These are phyloP conservation scores for Gnetum montanum DNA, from an alignment of 75 land plant genomes.

Conservation along the genomic window DNA sequence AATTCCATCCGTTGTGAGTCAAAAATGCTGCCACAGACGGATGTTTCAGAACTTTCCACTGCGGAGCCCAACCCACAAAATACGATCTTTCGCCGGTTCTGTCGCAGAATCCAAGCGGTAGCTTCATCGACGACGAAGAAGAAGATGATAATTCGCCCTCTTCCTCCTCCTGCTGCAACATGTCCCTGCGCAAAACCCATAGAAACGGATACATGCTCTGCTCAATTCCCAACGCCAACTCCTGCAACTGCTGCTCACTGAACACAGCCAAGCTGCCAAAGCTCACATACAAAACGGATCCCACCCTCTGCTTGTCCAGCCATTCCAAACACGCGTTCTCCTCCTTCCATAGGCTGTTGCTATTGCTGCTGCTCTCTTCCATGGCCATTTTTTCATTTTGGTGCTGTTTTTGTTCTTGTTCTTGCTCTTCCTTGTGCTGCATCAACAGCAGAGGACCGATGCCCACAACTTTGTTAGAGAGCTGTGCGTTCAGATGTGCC, in stretches of 20 bases:
- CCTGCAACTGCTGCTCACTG: conserved; percentile 9
- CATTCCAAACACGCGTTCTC: conserved; percentile 21
- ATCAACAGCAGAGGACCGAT: conserved; percentile 11
- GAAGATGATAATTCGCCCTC: too few species aligned
- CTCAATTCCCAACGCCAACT: conserved; percentile 27
- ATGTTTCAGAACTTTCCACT: too few species aligned
- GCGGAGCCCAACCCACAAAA: too few species aligned
- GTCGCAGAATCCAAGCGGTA: too few species aligned
- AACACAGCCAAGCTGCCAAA: conserved; percentile 33
- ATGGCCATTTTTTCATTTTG: too few species aligned
- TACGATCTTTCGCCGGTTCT: too few species aligned
- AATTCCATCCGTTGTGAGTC: too few species aligned
- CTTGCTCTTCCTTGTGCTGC: too few species aligned
- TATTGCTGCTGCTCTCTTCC: background rate
- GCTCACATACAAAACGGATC: conserved; percentile 26
- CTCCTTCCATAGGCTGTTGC: conserved; percentile 23
- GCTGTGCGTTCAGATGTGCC: background rate
- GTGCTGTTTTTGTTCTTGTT: too few species aligned
- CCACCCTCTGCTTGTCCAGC: conserved; percentile 11
- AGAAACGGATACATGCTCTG: conserved; percentile 16
- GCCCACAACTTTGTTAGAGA: background rate
- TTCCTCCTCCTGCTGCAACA: conserved; percentile 5
- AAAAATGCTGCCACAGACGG: too few species aligned
- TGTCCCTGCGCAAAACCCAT: conserved; percentile 26
- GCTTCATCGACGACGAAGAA: too few species aligned